Conservation (phyloP, 352 stramenopile genomes). For the Nothophytophthora sp. region DNA sequence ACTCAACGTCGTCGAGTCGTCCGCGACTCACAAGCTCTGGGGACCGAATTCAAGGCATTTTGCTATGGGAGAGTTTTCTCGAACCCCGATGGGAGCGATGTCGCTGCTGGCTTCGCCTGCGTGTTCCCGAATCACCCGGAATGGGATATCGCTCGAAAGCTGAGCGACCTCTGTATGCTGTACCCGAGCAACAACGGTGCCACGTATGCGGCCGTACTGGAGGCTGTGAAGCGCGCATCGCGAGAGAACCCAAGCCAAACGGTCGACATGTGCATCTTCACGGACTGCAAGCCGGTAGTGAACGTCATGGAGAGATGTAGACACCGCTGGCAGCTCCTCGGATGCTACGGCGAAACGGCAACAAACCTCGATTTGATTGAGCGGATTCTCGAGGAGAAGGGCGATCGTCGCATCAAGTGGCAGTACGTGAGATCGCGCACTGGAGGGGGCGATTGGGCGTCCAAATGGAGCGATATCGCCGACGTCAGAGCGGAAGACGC, state of each 20-base stretch:
- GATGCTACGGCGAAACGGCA: constrained; percentile 30
- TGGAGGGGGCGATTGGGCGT: constrained; percentile 42
- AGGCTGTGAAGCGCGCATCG: constrained; percentile 49
- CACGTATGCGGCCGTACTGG: constrained; percentile 36
- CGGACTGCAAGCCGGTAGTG: constrained; percentile 52
- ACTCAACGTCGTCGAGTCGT: constrained; percentile 8
- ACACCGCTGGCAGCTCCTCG: constrained; percentile 47
- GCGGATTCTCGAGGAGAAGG: constrained; percentile 31
- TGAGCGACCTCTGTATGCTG: constrained; percentile 26
- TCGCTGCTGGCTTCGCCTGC: constrained; percentile 57
- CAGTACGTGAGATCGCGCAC: constrained; percentile 47
- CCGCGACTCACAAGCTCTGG: constrained; percentile 23
- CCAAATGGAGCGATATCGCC: constrained; percentile 51
- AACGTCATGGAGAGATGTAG: constrained; percentile 41
- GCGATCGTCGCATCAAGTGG: constrained; percentile 43
- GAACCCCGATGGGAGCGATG: constrained; percentile 34
- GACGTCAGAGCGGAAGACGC: too few relatives aligned
- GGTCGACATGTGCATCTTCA: constrained; percentile 46
- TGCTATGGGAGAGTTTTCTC: constrained; percentile 44
- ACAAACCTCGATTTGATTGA: constrained; percentile 55
- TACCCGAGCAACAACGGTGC: constrained; percentile 33
- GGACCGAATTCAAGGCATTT: constrained; percentile 43
- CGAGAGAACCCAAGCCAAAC: constrained; percentile 22
- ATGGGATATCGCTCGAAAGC: constrained; percentile 48
- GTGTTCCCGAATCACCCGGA: constrained; percentile 52